A percentile compares a stretch with the other conserved stretches of the same genome.
Evolutionary conservation across 768 basidiomycete species (phyloP).

Genomic region (Mycena alexandri): DNA sequence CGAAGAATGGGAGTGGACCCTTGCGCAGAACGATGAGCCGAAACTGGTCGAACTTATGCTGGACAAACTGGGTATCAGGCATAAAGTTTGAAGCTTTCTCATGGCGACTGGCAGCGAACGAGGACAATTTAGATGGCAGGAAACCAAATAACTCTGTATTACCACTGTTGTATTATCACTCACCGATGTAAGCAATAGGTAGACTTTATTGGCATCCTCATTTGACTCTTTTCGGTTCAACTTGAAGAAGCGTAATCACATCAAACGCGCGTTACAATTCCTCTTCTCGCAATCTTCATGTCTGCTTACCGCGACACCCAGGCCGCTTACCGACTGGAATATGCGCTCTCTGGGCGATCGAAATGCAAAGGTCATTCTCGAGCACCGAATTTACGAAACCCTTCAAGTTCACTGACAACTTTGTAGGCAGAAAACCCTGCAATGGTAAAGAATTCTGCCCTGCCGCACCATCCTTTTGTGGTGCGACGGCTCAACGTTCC

Average conservation of each 20-base stretch:
- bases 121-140: background rate
- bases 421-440: conserved; percentile 82
- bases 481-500: conserved; percentile 29
- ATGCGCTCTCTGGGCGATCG: conserved; percentile 73
- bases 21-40: conserved; percentile 33
- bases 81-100: background rate
- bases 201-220: background rate
- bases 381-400: too few species aligned
- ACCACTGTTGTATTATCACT: background rate
- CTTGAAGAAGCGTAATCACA: background rate
- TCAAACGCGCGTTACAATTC: background rate
- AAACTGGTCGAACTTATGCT: conserved; percentile 30
- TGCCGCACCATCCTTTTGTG: background rate
- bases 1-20: conserved; percentile 32
- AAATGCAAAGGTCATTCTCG: conserved; percentile 80
- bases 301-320: conserved; percentile 62
- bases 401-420: too few species aligned
- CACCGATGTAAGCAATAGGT: conserved; percentile 7
- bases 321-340: conserved; percentile 81
- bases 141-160: conserved; percentile 4
- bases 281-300: conserved; percentile 43
- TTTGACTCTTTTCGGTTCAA: background rate
- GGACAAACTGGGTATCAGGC: conserved; percentile 28
- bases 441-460: conserved; percentile 59
- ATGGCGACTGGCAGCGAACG: too few species aligned